These are phyloP conservation scores for Lactarius hatsudake DNA, from an alignment of 768 basidiomycete genomes.

Conservation along the genomic window DNA sequence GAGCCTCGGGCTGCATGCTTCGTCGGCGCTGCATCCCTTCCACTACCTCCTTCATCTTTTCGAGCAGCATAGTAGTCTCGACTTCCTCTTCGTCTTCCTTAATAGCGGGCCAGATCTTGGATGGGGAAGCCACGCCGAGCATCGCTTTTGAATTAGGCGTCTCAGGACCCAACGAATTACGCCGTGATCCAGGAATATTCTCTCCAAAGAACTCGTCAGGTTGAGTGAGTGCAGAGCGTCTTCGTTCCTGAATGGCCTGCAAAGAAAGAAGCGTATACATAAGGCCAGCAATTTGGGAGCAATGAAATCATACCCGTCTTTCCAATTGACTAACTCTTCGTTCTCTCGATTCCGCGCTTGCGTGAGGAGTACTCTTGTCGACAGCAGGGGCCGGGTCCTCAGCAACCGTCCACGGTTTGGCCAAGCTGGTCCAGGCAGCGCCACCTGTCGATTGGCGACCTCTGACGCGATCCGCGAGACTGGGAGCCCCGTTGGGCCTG, in stretches of 20 bases:
- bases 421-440: constrained; percentile 43
- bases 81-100: constrained; percentile 34
- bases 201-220: constrained; percentile 50
- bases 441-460: constrained; percentile 24
- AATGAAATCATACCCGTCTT: constrained; percentile 12
- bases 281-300: neutral
- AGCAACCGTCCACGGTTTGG: constrained; percentile 54
- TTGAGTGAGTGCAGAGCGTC: constrained; percentile 53
- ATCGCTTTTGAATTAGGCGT: constrained; percentile 6
- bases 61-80: constrained; percentile 37
- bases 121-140: constrained; percentile 6
- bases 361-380: neutral
- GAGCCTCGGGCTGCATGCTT: constrained; percentile 32
- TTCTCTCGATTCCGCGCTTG: neutral
- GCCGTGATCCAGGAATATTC: constrained; percentile 51
- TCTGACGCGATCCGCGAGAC: constrained; percentile 26
- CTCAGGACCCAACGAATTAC: constrained; percentile 32
- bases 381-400: constrained; percentile 50
- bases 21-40: constrained; percentile 38
- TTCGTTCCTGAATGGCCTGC: constrained; percentile 60
- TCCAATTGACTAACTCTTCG: constrained; percentile 12
- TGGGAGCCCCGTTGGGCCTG: constrained; percentile 13
- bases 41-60: constrained; percentile 39
- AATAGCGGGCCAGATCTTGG: constrained; percentile 22
- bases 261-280: neutral